These are phyloP conservation scores for Umbelopsis sp. DNA, from an alignment of 192 early-diverging fungal genomes.

Conservation along the genomic window DNA sequence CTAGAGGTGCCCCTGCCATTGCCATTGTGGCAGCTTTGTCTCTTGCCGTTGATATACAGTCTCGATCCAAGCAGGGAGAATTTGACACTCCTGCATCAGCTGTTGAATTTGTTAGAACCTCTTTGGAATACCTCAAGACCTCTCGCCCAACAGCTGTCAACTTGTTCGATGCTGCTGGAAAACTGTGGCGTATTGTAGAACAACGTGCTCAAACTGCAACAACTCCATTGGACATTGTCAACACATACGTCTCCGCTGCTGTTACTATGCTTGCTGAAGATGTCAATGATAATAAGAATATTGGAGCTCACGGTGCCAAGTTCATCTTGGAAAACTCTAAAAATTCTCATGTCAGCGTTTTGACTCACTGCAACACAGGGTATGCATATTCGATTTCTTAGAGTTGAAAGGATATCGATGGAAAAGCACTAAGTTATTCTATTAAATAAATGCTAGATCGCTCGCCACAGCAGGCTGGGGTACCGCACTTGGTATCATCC, in stretches of 20 bases:
- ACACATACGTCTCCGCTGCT: conserved; percentile 69
- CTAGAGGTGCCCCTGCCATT: conserved; percentile 92
- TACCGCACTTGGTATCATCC: conserved; percentile 94
- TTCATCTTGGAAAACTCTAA: conserved; percentile 59
- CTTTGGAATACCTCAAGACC: conserved; percentile 80
- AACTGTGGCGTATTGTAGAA: conserved; percentile 45
- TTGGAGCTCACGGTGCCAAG: conserved; percentile 81
- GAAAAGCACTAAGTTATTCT: not conserved
- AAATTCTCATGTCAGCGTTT: conserved; percentile 54
- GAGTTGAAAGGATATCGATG: not conserved
- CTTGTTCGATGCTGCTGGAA: conserved; percentile 83
- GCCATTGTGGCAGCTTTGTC: conserved; percentile 94
- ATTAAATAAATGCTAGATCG: conserved; percentile 41
- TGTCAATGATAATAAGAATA: conserved; percentile 83
- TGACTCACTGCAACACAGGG: conserved; percentile 99
- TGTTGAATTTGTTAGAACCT: conserved; percentile 50
- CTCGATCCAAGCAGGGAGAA: conserved; percentile 20
- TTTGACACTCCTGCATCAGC: conserved; percentile 43
- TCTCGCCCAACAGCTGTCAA: conserved; percentile 97
- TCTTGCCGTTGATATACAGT: conserved; percentile 77
- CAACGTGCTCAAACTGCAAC: conserved; percentile 21
- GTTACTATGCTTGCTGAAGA: conserved; percentile 87
- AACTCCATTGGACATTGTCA: conserved; percentile 46
- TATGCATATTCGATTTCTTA: conserved; percentile 33
- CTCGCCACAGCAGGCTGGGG: conserved; percentile 84